These are phyloP conservation scores for Leucaena leucocephala DNA, from an alignment of 306 rosid species.

Conservation along the genomic window DNA sequence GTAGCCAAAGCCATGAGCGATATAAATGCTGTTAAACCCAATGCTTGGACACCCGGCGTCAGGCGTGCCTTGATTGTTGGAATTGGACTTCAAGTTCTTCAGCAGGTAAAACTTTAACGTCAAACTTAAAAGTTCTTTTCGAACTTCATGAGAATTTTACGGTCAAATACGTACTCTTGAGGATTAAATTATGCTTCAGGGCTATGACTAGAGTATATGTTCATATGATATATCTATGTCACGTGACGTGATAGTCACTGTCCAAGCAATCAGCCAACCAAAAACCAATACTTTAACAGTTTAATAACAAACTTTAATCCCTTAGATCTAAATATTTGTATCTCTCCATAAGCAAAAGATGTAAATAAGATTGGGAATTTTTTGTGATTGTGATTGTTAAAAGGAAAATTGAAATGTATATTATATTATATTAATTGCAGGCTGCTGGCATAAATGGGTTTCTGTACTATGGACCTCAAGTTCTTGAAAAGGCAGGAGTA, in stretches of 20 bases:
- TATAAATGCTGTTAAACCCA: constrained; percentile 44
- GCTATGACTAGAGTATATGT: too few species aligned
- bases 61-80: constrained; percentile 85
- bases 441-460: constrained; percentile 70
- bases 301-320: too few species aligned
- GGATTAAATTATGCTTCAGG: too few species aligned
- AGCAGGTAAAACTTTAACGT: constrained; percentile 60
- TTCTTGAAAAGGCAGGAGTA: constrained; percentile 65
- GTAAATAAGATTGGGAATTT: too few species aligned
- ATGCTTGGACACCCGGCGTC: constrained; percentile 73
- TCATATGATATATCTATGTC: too few species aligned
- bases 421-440: constrained; percentile 39
- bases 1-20: constrained; percentile 35
- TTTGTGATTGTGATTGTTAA: background rate
- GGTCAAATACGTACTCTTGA: too few species aligned
- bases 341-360: too few species aligned
- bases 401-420: background rate
- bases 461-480: constrained; percentile 67
- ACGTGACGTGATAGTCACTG: too few species aligned
- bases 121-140: background rate
- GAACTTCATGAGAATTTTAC: too few species aligned
- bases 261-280: too few species aligned
- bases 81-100: constrained; percentile 88
- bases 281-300: too few species aligned
- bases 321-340: too few species aligned